Evolutionary conservation across 208 protist species (phyloP), one percentile per base, ranked within the genome.

Genomic region (Crithidia fasciculata): DNA sequence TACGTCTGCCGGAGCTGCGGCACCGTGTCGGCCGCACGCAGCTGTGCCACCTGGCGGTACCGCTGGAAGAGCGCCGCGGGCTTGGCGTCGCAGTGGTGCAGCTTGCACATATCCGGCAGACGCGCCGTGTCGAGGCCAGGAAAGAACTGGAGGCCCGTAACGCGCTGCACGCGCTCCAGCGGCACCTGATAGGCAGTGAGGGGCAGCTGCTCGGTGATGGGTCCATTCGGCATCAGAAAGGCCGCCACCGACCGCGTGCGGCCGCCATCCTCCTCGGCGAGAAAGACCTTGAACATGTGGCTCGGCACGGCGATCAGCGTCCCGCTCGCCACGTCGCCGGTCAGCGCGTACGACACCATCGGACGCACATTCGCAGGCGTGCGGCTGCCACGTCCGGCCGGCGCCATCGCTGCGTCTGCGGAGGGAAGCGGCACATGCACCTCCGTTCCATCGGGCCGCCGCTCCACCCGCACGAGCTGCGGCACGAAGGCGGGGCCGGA

Each of bases 61-160:
- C 69, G 57, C 56, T 84, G 69, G 72, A 91, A 90, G 13, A 91
- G 69, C 44, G 78, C 78, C 8, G 64, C 61, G 18, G 78, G 65
- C 63, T 61, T 72, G 12, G 68, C 74, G 19, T 92, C 80, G 72
- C 90, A 95, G 76, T 76, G 62, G 61, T 88, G 62, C 19, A 53
- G 56, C 41, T 68, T 69, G 60, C 90, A 95, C 59, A 95, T 78
- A 59, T 93, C 78, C 9, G 82, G 79, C 49, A 93, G 60, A 37
- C 61, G 45, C 5, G 67, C 43, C 8, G 18, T 62, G 57, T 71
- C 61, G 10, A 92, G 56, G n/a, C 71, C 58, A 0, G 83, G 87
- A 56, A 96, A 96, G 71, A 96, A 91, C 56, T 80, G 79, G 50
- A 96, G 78, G n/a, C 91, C 91, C 5, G 89, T 94, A 56, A 81